phyloP scores from a whole-genome alignment of 768 basidiomycete genomes.

The Kwoniella sp. region DNA sequence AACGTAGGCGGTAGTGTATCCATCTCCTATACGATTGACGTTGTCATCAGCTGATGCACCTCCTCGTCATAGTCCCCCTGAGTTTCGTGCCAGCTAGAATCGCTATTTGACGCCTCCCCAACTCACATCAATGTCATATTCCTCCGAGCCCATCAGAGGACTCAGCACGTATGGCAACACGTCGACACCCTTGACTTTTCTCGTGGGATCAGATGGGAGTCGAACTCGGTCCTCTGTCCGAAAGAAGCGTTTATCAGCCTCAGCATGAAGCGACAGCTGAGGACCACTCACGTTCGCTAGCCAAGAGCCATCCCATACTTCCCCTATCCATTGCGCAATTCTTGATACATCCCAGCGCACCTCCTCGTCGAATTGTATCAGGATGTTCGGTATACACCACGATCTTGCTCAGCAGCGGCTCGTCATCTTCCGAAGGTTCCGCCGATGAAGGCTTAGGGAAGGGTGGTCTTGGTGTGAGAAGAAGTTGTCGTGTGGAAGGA shows the following conservation, averaged over 20 bases:
- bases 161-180: conserved; percentile 80
- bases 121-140: conserved; percentile 83
- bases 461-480: conserved; percentile 68
- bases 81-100: background rate
- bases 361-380: conserved; percentile 81
- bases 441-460: conserved; percentile 59
- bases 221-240: conserved; percentile 62
- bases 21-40: conserved; percentile 67
- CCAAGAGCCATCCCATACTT: conserved; percentile 52
- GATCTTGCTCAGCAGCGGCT: conserved; percentile 81
- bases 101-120: too few relatives aligned
- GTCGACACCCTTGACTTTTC: conserved; percentile 67
- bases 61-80: background rate
- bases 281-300: conserved; percentile 50
- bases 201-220: conserved; percentile 63
- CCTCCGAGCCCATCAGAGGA: conserved; percentile 91
- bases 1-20: conserved; percentile 79
- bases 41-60: background rate
- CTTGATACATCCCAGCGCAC: conserved; percentile 83
- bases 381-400: conserved; percentile 86
- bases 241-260: background rate
- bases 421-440: conserved; percentile 57
- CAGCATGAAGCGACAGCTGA: background rate
- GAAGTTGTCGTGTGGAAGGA: conserved; percentile 74
- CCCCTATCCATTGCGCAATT: conserved; percentile 55